Evolutionary conservation across 805 yeast species (phyloP).

Genomic region (Kodamaea fukazawae): DNA sequence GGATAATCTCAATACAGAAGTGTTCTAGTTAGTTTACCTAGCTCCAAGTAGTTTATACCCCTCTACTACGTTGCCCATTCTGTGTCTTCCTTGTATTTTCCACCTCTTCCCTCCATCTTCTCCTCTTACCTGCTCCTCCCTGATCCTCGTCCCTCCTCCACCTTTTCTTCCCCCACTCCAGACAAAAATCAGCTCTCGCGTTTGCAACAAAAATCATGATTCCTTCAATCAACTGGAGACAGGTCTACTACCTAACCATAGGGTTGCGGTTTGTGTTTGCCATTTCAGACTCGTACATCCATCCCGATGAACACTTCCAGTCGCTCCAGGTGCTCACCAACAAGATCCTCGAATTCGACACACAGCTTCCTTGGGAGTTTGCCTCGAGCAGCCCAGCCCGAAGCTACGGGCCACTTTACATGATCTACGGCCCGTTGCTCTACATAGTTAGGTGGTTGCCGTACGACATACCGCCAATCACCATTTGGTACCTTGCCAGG

Average conservation of each 20-base stretch:
- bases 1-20: too few relatives aligned
- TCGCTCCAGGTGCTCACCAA: slow-evolving; percentile 69
- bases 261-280: slow-evolving; percentile 55
- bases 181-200: too few relatives aligned
- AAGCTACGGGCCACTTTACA: slow-evolving; percentile 64
- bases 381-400: slow-evolving; percentile 55
- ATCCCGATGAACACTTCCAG: slow-evolving; percentile 98
- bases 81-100: too few relatives aligned
- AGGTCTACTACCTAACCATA: slow-evolving; percentile 42
- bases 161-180: too few relatives aligned
- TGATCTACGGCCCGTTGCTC: slow-evolving; percentile 68
- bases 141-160: too few relatives aligned
- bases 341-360: slow-evolving; percentile 43
- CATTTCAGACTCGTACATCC: slow-evolving; percentile 78
- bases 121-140: too few relatives aligned
- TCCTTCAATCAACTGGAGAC: slow-evolving; percentile 43
- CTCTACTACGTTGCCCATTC: too few relatives aligned
- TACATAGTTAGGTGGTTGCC: slow-evolving; percentile 29
- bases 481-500: slow-evolving; percentile 53
- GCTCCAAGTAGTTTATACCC: too few relatives aligned
- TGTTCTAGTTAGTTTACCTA: too few relatives aligned
- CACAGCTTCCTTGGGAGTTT: slow-evolving; percentile 83
- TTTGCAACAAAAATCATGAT: background rate
- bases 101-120: too few relatives aligned
- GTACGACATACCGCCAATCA: slow-evolving; percentile 43